These are phyloP conservation scores for Rhynchospora breviuscula DNA, from an alignment of 176 grass and related monocot species.

Conservation along the genomic window DNA sequence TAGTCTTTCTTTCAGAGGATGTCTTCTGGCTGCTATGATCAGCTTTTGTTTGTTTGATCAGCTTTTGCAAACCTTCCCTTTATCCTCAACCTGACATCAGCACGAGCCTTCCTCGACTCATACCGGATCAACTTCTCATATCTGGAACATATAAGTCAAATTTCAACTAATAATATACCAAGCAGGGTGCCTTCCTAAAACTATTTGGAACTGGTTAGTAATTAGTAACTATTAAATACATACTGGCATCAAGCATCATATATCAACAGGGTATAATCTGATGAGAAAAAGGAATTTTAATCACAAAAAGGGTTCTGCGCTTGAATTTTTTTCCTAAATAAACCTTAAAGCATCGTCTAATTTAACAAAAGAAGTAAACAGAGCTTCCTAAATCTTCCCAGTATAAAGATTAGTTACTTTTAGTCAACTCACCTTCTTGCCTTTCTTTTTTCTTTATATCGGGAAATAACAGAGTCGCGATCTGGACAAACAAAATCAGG, in stretches of 20 bases:
- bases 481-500: conserved; percentile 48
- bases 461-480: conserved; percentile 59
- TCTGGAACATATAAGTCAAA: conserved; percentile 35
- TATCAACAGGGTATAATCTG: neutral
- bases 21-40: neutral
- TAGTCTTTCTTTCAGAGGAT: neutral
- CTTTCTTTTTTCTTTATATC: conserved; percentile 95
- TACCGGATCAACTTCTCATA: conserved; percentile 86
- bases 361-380: neutral
- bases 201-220: neutral
- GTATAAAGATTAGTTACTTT: neutral
- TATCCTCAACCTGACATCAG: conserved; percentile 64
- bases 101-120: conserved; percentile 74
- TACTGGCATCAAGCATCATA: neutral
- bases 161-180: neutral
- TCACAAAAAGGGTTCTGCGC: neutral
- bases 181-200: neutral
- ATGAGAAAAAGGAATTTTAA: neutral
- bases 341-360: neutral
- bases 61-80: conserved; percentile 78
- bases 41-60: conserved; percentile 7
- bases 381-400: neutral
- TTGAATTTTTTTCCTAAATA: neutral
- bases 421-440: conserved; percentile 56
- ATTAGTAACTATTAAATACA: neutral